A percentile compares a stretch with the other conserved stretches of the same genome.
Conservation (phyloP, 345 rosid genomes). For the Eucalyptus curtisii region DNA sequence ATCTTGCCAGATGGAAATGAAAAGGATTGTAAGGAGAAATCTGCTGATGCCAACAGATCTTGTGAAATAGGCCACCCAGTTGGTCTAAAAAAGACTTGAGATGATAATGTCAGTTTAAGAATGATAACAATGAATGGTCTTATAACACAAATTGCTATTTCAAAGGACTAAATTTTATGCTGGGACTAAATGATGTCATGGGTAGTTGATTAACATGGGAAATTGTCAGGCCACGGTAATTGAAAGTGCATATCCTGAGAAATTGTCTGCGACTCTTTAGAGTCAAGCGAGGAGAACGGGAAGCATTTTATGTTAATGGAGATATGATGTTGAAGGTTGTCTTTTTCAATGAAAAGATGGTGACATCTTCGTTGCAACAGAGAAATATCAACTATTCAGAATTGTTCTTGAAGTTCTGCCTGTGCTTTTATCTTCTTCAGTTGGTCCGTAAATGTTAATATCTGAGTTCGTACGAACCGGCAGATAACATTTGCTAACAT, state of each 20-base stretch:
- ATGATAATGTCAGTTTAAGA: not conserved
- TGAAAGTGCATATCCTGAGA: not conserved
- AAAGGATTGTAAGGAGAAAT: not conserved
- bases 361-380: not conserved
- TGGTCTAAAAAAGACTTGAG: not conserved
- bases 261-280: not conserved
- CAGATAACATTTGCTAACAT: not conserved
- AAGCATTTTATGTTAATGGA: not conserved
- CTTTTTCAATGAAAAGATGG: not conserved
- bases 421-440: not conserved
- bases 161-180: not conserved
- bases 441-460: not conserved
- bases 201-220: not conserved
- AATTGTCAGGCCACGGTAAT: not conserved
- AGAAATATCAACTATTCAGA: not conserved
- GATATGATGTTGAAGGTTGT: not conserved
- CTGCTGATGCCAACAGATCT: not conserved
- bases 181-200: not conserved
- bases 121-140: not conserved
- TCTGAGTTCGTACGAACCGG: not conserved
- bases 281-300: not conserved
- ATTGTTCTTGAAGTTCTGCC: not conserved
- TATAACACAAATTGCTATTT: not conserved
- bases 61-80: not conserved
- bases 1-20: not conserved